Evolutionary conservation across 148 eudicot species (phyloP).

Genomic region (Agrostemma githago): DNA sequence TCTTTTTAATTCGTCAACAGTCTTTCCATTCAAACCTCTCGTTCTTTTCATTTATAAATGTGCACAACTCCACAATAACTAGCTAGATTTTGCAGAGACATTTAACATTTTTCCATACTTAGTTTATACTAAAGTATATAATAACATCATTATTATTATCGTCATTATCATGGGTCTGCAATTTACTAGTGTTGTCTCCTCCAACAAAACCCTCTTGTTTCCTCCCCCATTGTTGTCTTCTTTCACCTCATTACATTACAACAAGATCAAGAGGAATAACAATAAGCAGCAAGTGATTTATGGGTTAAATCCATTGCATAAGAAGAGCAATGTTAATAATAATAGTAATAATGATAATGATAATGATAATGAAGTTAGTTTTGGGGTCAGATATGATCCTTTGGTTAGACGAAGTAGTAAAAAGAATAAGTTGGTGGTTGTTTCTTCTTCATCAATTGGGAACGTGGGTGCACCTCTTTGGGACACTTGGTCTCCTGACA

Average conservation of each 20-base stretch:
- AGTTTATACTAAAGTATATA: not conserved
- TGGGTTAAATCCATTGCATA: not conserved
- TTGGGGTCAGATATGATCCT: not conserved
- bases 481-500: slow-evolving; percentile 73
- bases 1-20: slow-evolving; percentile 1
- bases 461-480: slow-evolving; percentile 36
- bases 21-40: slow-evolving; percentile 5
- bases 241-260: not conserved
- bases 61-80: not conserved
- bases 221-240: slow-evolving; percentile 1
- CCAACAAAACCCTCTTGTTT: slow-evolving; percentile 8
- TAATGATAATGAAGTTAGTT: not conserved
- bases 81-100: not conserved
- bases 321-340: not conserved
- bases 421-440: slow-evolving; percentile 7
- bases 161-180: not conserved
- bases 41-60: not conserved
- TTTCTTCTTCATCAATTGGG: slow-evolving; percentile 23
- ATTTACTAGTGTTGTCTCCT: not conserved
- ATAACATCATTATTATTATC: not conserved
- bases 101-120: not conserved
- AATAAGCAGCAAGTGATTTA: not conserved
- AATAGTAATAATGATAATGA: not conserved
- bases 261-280: slow-evolving; percentile 1
- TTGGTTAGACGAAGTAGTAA: slow-evolving; percentile 11